These are phyloP conservation scores for Mortierella claussenii DNA, from an alignment of 192 early-diverging fungal species.

Conservation along the genomic window DNA sequence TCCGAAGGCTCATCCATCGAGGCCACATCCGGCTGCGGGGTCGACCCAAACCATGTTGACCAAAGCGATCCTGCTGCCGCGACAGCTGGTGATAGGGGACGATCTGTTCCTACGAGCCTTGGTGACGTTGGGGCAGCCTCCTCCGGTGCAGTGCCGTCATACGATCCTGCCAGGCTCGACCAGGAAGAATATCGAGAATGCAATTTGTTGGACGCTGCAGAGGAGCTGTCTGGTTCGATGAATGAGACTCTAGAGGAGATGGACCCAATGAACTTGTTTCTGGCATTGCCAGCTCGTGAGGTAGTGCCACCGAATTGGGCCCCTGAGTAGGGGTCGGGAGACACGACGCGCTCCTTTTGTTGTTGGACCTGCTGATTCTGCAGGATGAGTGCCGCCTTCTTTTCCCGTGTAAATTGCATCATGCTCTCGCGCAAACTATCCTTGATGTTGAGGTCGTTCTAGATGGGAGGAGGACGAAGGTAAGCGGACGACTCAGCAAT, in stretches of 20 bases:
- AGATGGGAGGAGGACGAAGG: too few species aligned
- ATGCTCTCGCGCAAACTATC: constrained; percentile 47
- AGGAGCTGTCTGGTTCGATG: constrained; percentile 40
- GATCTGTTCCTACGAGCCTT: constrained; percentile 15
- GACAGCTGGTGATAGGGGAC: constrained; percentile 43
- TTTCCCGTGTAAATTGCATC: constrained; percentile 52
- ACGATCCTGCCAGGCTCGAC: constrained; percentile 48
- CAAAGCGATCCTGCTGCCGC: constrained; percentile 38
- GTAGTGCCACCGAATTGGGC: constrained; percentile 9
- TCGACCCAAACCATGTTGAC: constrained; percentile 44
- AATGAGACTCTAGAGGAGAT: constrained; percentile 47
- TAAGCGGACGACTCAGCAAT: too few species aligned
- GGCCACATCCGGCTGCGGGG: constrained; percentile 13
- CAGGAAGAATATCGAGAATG: constrained; percentile 49
- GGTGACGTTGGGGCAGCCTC: constrained; percentile 5
- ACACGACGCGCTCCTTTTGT: constrained; percentile 35
- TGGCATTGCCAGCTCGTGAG: neutral
- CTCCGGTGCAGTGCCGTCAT: constrained; percentile 14
- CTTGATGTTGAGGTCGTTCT: constrained; percentile 62
- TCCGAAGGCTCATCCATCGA: constrained; percentile 25
- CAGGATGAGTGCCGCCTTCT: constrained; percentile 46
- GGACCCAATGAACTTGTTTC: constrained; percentile 36
- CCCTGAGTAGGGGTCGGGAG: constrained; percentile 30
- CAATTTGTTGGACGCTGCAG: constrained; percentile 12
- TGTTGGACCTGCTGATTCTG: constrained; percentile 49